Base-by-base conservation (phyloP, 208 protist species). In the Trypanosoma grayi region DNA sequence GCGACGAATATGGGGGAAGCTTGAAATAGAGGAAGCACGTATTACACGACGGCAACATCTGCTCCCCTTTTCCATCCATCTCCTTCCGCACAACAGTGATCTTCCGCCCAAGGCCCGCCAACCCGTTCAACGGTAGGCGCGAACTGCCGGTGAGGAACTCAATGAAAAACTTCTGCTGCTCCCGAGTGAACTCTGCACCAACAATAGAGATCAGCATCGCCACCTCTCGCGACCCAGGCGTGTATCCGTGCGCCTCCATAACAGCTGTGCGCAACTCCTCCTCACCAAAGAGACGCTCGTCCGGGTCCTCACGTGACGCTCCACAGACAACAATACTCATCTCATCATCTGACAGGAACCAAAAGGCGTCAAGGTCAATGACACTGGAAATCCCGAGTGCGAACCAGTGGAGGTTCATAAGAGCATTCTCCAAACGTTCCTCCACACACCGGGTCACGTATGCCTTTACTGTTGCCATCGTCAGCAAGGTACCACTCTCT, bases 11-110 rank as follows among this genome's bases (percentile, higher is more conserved):
- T 7, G 88, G 86, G 3, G 92, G 92, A 20, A 97, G 72, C 66
- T 97, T 97, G 30, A 97, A 61, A 60, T 97, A 97, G 13, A 91
- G 52, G 44, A 97, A 97, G 66, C 92, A 97, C 2, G 92, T 97
- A 66, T 91, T 97, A 65, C 86, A 93, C 2, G 92, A 97, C 0
- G 92, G 92, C 20, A 97, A 74, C 33, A 79, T 91, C 34, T 83
- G 72, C 69, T 93, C 80, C 2, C 67, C 71, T 6, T 44, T 37
- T 56, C 67, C 72, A 24, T 92, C 90, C 64, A 95, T 73, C 18
- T 93, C 86, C 60, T 93, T 93, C 56, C 78, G 75, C 41, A 87
- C 90, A 18, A 95, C 82, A 0, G 82, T 89, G 45, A 95, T 93
- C 56, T 78, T 85, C 13, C 82, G 68, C 1, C 75, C 83, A 10